Evolutionary conservation across 2,329 filamentous ascomycete genomes (phyloP).

Genomic region (Fusarium zealandicum): DNA sequence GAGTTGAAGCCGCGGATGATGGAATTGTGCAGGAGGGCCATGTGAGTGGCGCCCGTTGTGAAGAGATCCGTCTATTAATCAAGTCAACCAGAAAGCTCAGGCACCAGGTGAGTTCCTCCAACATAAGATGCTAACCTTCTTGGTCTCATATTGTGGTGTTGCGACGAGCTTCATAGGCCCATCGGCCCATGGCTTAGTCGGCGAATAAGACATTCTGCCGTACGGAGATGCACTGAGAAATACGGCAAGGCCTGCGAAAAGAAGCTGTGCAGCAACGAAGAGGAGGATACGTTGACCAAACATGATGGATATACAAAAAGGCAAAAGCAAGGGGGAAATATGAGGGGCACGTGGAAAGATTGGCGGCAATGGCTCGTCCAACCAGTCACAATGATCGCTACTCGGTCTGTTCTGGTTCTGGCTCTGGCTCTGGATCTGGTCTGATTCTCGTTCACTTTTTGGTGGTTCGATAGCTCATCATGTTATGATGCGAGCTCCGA

Average conservation of each 20-base stretch:
- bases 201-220: slow-evolving; percentile 44
- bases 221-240: slow-evolving; percentile 48
- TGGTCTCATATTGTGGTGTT: slow-evolving; percentile 61
- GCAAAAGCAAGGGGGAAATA: background rate
- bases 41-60: slow-evolving; percentile 65
- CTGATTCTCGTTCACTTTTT: slow-evolving; percentile 26
- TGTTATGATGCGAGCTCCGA: slow-evolving; percentile 25
- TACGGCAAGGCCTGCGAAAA: slow-evolving; percentile 41
- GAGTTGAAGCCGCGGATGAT: slow-evolving; percentile 70
- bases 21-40: slow-evolving; percentile 67
- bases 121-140: slow-evolving; percentile 52
- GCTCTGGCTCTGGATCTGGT: slow-evolving; percentile 15
- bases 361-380: slow-evolving; percentile 25
- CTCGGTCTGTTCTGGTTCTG: slow-evolving; percentile 20
- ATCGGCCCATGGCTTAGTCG: slow-evolving; percentile 59
- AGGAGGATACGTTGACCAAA: slow-evolving; percentile 32
- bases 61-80: slow-evolving; percentile 61
- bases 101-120: too few relatives aligned
- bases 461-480: slow-evolving; percentile 35
- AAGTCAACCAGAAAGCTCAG: slow-evolving; percentile 1
- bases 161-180: slow-evolving; percentile 60
- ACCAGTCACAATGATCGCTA: slow-evolving; percentile 22
- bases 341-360: slow-evolving; percentile 12
- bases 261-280: slow-evolving; percentile 41
- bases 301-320: slow-evolving; percentile 25